phyloP scores from a whole-genome alignment of 163 green algal species.

The Prototheca cutis region DNA sequence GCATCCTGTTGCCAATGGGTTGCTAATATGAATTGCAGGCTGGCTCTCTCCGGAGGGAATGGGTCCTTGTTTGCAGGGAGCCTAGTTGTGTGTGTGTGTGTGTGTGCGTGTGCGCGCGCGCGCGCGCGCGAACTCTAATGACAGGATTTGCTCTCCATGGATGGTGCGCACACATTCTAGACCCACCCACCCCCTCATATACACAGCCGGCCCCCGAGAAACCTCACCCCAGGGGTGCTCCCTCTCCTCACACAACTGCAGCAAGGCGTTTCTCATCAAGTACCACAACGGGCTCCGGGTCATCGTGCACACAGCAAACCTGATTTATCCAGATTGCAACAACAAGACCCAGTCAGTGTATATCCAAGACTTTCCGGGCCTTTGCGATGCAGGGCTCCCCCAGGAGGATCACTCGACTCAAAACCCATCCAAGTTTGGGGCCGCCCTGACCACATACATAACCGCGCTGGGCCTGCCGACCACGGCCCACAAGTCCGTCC shows the following conservation, averaged over 20 bases:
- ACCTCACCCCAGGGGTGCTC: not conserved
- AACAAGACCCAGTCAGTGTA: constrained; percentile 56
- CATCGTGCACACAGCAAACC: constrained; percentile 73
- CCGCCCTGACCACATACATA: too few relatives aligned
- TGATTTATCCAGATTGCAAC: constrained; percentile 66
- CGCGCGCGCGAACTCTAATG: not conserved
- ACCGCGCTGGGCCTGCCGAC: constrained; percentile 34
- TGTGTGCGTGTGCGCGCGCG: too few relatives aligned
- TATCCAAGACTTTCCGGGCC: constrained; percentile 47
- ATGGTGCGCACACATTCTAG: too few relatives aligned
- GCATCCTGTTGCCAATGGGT: too few relatives aligned
- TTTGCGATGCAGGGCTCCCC: too few relatives aligned
- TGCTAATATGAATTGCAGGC: not conserved
- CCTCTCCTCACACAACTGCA: not conserved
- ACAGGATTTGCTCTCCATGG: not conserved
- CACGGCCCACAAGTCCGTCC: not conserved
- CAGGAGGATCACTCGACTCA: too few relatives aligned
- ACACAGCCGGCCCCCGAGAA: too few relatives aligned
- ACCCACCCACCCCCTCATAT: too few relatives aligned
- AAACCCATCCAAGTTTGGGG: too few relatives aligned
- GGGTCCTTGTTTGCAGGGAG: too few relatives aligned
- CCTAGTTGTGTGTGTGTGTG: too few relatives aligned
- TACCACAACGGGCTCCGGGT: constrained; percentile 53
- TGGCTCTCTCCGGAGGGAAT: too few relatives aligned
- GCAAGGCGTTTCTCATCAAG: constrained; percentile 42